Base-by-base conservation (phyloP, 1,284 basidiomycete species). In the Ustilago curta region DNA sequence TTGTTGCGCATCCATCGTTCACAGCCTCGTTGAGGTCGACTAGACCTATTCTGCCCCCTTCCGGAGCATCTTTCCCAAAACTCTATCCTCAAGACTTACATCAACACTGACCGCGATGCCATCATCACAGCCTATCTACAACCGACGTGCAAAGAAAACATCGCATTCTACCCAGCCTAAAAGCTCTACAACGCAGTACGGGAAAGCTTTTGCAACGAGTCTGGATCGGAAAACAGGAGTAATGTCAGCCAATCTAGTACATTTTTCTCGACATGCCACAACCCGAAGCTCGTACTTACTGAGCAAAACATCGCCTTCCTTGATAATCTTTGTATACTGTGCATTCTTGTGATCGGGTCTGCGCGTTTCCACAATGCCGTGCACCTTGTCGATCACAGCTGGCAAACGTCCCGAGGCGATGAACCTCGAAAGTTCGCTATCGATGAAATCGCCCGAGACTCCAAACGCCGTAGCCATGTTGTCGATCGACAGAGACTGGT, bases 351-450 rank as follows among this genome's bases (percentile, higher is more conserved):
- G 86, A 73, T 88, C 87, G 14, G 94, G 92, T 64, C 95, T 88
- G 59, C 93, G 95, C n/a, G 95, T 98, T 86, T 95, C 93, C 12
- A 98, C 94, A 31, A 97, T 89, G 0, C 94, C 94, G 65, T 92
- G 76, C 37, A 81, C 96, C 84, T 94, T 94, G 88, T 98, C 95
- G 74, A 99, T 97, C 8, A 92, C 91, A 79, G 92, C 94, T 68
- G 94, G 91, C 51, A 98, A 86, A 14, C 95, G 89, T n/a, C 93
- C 93, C 18, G 90, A 90, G 2, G 95, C 92, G 79, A 99, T 98
- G 87, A 98, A 97, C 7, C 91, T 90, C 19, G 94, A 94, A 37
- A 98, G 88, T 81, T 99, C 95, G 32, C 67, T 74, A 57, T 98
- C 95, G 52, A 98, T 90, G 80, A 95, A 98, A 12, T 91, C 90